Evolutionary conservation across 148 eudicot genomes (phyloP).

Genomic region (Heliosperma pusillum): DNA sequence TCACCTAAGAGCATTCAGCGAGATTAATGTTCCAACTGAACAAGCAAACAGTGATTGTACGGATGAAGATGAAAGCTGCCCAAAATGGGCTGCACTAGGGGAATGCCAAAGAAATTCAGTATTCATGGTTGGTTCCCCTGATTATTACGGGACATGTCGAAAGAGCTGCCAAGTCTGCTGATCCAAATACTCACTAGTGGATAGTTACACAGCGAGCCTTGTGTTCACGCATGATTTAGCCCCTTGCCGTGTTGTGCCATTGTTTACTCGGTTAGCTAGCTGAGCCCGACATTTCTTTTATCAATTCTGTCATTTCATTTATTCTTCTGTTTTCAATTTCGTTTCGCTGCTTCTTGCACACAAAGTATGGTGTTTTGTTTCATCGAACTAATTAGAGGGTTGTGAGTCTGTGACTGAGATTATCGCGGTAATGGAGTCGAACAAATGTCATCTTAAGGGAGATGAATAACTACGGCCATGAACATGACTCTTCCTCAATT

Average conservation of each 20-base stretch:
- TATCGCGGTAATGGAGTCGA: too few species aligned
- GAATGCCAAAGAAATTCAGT: conserved; percentile 78
- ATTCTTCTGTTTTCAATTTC: too few species aligned
- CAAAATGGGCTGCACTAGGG: conserved; percentile 81
- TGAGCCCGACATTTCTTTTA: neutral
- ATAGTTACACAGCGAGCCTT: neutral
- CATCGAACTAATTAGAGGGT: too few species aligned
- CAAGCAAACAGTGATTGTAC: conserved; percentile 48
- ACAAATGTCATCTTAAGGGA: too few species aligned
- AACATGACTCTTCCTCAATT: too few species aligned
- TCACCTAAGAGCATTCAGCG: conserved; percentile 35
- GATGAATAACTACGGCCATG: too few species aligned
- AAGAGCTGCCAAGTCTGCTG: conserved; percentile 84
- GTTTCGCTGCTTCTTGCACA: too few species aligned
- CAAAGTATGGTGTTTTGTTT: too few species aligned
- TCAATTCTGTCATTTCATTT: too few species aligned
- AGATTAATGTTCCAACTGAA: conserved; percentile 10
- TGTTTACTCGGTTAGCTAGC: neutral
- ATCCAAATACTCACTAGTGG: neutral
- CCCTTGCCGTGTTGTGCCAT: neutral
- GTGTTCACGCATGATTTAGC: neutral
- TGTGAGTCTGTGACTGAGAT: too few species aligned
- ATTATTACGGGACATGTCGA: conserved; percentile 93
- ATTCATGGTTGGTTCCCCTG: conserved; percentile 92
- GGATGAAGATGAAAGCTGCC: conserved; percentile 84